Percentiles rank a stretch among this genome's conserved stretches.
Evolutionary conservation across 2,329 filamentous ascomycete genomes (phyloP).

Genomic region (Fonsecaea pugnacius): DNA sequence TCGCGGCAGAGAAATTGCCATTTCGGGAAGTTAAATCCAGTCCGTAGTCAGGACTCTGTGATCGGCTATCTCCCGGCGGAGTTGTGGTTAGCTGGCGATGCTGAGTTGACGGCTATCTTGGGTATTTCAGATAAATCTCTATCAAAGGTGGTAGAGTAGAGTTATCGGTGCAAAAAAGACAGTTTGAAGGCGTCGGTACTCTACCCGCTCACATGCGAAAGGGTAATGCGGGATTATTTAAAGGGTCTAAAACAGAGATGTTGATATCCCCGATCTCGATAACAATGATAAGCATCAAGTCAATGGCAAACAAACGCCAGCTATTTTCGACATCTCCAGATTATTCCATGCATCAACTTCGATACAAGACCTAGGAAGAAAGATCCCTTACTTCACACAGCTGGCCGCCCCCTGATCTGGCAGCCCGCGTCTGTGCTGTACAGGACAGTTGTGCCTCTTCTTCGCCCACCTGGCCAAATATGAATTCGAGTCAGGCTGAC

Average conservation of each 20-base stretch:
- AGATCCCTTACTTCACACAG: constrained; percentile 45
- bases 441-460: constrained; percentile 51
- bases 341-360: constrained; percentile 52
- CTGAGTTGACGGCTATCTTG: too few relatives aligned
- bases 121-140: too few relatives aligned
- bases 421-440: constrained; percentile 58
- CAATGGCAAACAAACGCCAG: constrained; percentile 52
- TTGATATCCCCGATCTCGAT: constrained; percentile 65
- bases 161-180: too few relatives aligned
- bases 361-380: background rate
- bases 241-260: constrained; percentile 39
- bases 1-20: background rate
- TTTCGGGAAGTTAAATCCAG: background rate
- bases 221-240: background rate
- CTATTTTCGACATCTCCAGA: constrained; percentile 60
- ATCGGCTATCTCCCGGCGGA: background rate
- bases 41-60: background rate
- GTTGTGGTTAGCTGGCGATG: too few relatives aligned
- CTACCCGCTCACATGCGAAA: too few relatives aligned
- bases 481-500: background rate
- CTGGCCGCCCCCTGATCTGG: constrained; percentile 58
- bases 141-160: too few relatives aligned
- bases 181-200: background rate
- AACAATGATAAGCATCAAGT: constrained; percentile 60
- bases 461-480: background rate